Evolutionary conservation across 306 rosid species (phyloP), one percentile per base, ranked within the genome.

Genomic region (Purshia tridentata): DNA sequence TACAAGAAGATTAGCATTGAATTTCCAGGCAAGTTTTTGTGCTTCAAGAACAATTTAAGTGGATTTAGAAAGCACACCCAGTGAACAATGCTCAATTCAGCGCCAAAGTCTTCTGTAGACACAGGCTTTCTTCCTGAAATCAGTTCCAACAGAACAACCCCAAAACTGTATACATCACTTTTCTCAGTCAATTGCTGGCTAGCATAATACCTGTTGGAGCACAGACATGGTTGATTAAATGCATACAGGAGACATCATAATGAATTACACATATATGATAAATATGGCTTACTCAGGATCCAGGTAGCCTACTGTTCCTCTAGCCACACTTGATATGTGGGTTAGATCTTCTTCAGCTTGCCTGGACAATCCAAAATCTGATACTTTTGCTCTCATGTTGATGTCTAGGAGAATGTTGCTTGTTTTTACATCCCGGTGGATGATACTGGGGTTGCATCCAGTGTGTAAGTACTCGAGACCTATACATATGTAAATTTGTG

Each of bases 401-500:
- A 86, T 91, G 85, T 94, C 98, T 15, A 94, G 80, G 67, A 94
- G 96, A 75, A 91, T 94, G 72, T 94, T 94, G 90, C 93, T 94
- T 23, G 97, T 94, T 81, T 94, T 94, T 22, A 94, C 97, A 5
- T 94, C 96, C 23, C 96, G 86, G 83, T 91, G 97, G 76, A 94
- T 94, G 84, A 94, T 94, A 47, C 99, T 91, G 7, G 99, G 99
- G 80, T 85, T 94, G 87, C 99, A 94, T 77, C 99, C 93, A 12
- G 99, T 91, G 83, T 94, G 99, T 8, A 94, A 90, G 74, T 94
- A 94, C 72, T 91, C 99, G 22, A 94, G 97, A 52, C 99, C 99
- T 94, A 69, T 40, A 87, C 55, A 73, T 22, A 77, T 23, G 70
- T 64, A 75, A 69, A 58, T 65, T 58, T 64, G 61, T 47, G 68